These are phyloP conservation scores for Thalassiosira exigua DNA, from an alignment of 352 stramenopile species.

Conservation along the genomic window DNA sequence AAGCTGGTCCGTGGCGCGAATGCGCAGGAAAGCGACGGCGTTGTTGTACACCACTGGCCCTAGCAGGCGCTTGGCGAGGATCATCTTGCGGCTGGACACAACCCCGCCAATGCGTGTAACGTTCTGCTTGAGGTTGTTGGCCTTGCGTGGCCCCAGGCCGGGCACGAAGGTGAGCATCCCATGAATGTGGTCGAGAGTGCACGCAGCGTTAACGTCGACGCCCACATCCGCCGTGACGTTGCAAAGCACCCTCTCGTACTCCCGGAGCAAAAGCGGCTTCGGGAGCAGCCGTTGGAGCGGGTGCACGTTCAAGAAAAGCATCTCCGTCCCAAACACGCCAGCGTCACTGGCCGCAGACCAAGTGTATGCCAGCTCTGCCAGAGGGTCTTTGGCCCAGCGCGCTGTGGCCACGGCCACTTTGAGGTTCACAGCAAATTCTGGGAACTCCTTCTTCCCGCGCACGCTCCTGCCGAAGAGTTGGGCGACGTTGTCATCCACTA, in stretches of 20 bases:
- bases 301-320: slow-evolving; percentile 86
- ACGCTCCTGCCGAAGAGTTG: slow-evolving; percentile 83
- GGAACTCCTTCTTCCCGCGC: slow-evolving; percentile 84
- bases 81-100: slow-evolving; percentile 63
- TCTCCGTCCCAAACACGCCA: slow-evolving; percentile 84
- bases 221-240: slow-evolving; percentile 77
- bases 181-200: slow-evolving; percentile 79
- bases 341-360: slow-evolving; percentile 85
- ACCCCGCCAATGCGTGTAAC: slow-evolving; percentile 68
- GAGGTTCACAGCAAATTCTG: slow-evolving; percentile 74
- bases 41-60: slow-evolving; percentile 86
- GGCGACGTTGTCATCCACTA: slow-evolving; percentile 83
- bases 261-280: slow-evolving; percentile 73
- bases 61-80: slow-evolving; percentile 77
- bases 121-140: slow-evolving; percentile 81
- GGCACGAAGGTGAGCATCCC: slow-evolving; percentile 85
- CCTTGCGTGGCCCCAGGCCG: slow-evolving; percentile 87
- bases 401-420: slow-evolving; percentile 83
- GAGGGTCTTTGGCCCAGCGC: slow-evolving; percentile 83
- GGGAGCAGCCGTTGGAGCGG: slow-evolving; percentile 83
- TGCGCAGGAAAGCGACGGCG: slow-evolving; percentile 82
- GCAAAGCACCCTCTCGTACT: slow-evolving; percentile 84
- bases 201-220: slow-evolving; percentile 84
- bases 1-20: slow-evolving; percentile 77
- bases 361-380: slow-evolving; percentile 83